phyloP scores from a whole-genome alignment of 306 rosid species.

The Dalbergia cochinchinensis region DNA sequence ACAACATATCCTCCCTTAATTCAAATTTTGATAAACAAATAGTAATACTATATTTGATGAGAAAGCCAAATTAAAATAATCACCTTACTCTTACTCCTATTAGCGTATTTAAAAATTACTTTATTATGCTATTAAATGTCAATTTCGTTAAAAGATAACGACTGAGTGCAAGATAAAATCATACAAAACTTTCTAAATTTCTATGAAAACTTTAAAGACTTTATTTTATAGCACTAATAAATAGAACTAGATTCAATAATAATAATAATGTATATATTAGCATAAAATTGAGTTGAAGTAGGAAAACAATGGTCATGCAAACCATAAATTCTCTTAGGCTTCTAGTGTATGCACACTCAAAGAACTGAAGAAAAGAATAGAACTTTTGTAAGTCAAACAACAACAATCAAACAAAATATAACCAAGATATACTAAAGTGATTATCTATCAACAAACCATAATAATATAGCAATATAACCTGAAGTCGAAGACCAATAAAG shows the following conservation, averaged over 20 bases:
- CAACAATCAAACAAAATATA: neutral
- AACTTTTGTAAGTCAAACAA: neutral
- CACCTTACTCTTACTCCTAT: too few relatives aligned
- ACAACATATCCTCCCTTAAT: too few relatives aligned
- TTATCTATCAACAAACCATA: neutral
- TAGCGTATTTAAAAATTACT: neutral
- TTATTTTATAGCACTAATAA: neutral
- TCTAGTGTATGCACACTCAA: neutral
- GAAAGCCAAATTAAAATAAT: neutral
- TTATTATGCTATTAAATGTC: neutral
- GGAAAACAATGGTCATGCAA: neutral
- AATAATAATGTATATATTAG: neutral
- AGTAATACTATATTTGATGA: neutral
- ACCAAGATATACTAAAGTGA: neutral
- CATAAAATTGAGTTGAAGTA: neutral
- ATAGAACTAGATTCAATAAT: neutral
- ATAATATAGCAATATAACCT: constrained; percentile 26
- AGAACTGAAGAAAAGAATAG: neutral
- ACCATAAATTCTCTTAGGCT: neutral
- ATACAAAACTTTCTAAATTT: neutral
- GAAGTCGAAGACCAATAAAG: constrained; percentile 53
- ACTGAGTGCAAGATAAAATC: neutral
- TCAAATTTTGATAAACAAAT: too few relatives aligned
- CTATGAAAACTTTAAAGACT: neutral
- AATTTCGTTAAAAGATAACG: neutral